Evolutionary conservation across 257 asterid genomes (phyloP), one percentile per base, ranked within the genome.

Genomic region (Nicotiana knightiana): DNA sequence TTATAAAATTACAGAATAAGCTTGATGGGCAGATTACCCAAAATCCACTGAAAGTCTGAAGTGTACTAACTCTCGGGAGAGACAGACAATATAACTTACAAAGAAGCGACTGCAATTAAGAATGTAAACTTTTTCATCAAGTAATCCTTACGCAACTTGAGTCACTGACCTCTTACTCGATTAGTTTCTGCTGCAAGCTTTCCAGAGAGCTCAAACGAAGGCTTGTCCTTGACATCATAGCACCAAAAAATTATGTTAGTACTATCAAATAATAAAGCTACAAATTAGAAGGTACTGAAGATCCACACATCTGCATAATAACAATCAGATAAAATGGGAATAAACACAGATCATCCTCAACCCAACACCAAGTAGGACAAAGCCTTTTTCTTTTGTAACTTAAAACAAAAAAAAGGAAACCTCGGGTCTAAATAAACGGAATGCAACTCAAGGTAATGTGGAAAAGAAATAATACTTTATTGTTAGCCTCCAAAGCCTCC

Each of bases 151-250:
- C 16, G 80, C 62, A 51, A 15, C 46, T 48, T 28, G 28, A 75
- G 63, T 75, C 30, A 51, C 63, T 28, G 55, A 96, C 99, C 98
- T 93, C 92, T 93, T 26, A 89, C 90, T 80, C 98, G 90, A 86
- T 96, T 96, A 83, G 99, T 96, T 88, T 96, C 99, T 12, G 91
- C 98, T 33, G 99, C 99, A 87, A 96, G 98, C 88, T 96, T 96
- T 81, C 99, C 99, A 81, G 98, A 96, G 81, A 96, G 92, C 94
- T 94, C 99, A 89, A 96, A 96, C 24, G 98, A 94, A 81, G 99
- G 99, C 81, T 94, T 93, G 84, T 91, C 91, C 98, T 94, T 96
- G 85, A 88, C 83, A 84, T 63, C n/a, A 86, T n/a, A 76, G 79
- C 26, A 70, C 51, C 80, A 57, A 65, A 17, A 15, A 81, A 57